Conservation (phyloP, 176 grass and related monocot genomes). For the Metroxylon sagu region DNA sequence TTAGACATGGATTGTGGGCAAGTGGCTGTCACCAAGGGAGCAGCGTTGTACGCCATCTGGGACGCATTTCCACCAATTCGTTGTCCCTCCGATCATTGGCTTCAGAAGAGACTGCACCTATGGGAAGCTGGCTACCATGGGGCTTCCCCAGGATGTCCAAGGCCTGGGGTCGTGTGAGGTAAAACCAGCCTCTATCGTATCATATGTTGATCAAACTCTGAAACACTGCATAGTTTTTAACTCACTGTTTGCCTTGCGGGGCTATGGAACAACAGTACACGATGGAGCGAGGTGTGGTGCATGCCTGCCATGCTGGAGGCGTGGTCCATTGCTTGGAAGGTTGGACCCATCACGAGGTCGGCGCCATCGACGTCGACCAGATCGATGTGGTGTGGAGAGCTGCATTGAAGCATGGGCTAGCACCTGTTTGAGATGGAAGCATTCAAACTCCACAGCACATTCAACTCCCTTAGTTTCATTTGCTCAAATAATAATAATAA, state of each 20-base stretch:
- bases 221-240: no score
- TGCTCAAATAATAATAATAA: no score
- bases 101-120: conserved; percentile 89
- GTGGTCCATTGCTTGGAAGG: conserved; percentile 84
- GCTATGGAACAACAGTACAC: conserved; percentile 51
- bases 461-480: no score
- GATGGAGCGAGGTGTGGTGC: conserved; percentile 76
- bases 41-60: conserved; percentile 70
- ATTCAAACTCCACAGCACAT: no score
- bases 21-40: conserved; percentile 37
- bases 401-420: conserved; percentile 68
- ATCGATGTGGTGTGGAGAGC: conserved; percentile 91
- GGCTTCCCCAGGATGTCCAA: conserved; percentile 81
- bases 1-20: no score
- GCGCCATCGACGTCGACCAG: conserved; percentile 68
- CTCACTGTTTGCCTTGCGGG: no score
- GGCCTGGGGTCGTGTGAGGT: conserved; percentile 81
- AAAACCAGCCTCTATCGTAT: neutral
- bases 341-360: conserved; percentile 92
- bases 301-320: conserved; percentile 98
- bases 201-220: no score
- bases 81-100: conserved; percentile 76
- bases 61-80: conserved; percentile 98
- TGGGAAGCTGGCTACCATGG: conserved; percentile 78
- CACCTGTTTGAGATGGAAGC: conserved; percentile 5